Base-by-base conservation (phyloP, 345 rosid species). In the Raphanus sativus region DNA sequence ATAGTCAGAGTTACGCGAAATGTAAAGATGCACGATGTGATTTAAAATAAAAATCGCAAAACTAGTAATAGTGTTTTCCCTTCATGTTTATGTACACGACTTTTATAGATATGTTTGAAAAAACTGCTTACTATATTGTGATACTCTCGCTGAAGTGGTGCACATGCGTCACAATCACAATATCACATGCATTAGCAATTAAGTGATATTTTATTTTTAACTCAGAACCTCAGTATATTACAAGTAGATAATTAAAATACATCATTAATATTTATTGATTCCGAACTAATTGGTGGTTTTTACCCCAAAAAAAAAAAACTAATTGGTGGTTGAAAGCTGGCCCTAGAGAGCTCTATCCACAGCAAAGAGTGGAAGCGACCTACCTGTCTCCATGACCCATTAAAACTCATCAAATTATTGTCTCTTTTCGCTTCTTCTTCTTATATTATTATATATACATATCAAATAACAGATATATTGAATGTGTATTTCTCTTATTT, bases 281-380 rank as follows among this genome's bases (percentile, higher is more conserved):
- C 45, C 2, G 67, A 67, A 21, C 77, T 59, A 63, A 80, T 32
- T 24, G 63, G 75, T 80, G 67, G 30, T 4, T 4, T 21, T 21
- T 21, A 21, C 21, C 21, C 21, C 21, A 21, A 21, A 21, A 21
- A 21, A 21, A 21, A 21, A 21, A 21, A 67, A 21, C 77, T 59
- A 63, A 80, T 32, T 24, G 63, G 75, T 80, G 63, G 79, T 80
- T 80, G 75, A 64, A 67, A 69, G 82, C 67, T 80, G 82, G 75
- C 75, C 71, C 82, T 64, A 80, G 34, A 30, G 16, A 56, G 15
- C 72, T 69, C 67, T 40, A 63, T 74, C 75, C 61, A 63, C 68
- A 63, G 75, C 79, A 64, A 32, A 69, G 34, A 80, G 71, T 69
- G 71, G 75, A 64, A 62, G 62, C 56, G 62, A 75, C 72, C 72